These are phyloP conservation scores for Cnidoscolus chayamansa DNA, from an alignment of 441 rosid genomes.

Conservation along the genomic window DNA sequence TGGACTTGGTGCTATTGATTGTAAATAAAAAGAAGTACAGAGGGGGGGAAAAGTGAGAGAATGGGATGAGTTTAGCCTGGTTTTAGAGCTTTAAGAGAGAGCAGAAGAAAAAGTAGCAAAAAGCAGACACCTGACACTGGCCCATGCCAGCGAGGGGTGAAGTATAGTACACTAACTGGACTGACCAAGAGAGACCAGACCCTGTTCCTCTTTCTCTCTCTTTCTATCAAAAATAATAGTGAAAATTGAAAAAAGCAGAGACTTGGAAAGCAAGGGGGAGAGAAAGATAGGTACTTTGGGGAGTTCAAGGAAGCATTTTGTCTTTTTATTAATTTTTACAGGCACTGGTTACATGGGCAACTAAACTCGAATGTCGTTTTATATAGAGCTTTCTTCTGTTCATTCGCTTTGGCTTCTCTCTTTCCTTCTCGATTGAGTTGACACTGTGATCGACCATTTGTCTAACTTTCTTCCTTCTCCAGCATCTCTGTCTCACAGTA, in stretches of 20 bases:
- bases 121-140: slow-evolving; percentile 23
- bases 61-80: background rate
- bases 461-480: background rate
- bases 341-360: background rate
- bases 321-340: background rate
- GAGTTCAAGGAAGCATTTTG: background rate
- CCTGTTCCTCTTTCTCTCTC: background rate
- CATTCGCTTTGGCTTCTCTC: background rate
- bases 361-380: slow-evolving; percentile 14
- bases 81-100: no score
- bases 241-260: background rate
- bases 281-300: background rate
- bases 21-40: background rate
- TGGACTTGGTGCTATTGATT: background rate
- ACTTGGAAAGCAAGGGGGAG: background rate
- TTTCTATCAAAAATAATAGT: background rate
- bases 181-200: slow-evolving; percentile 1
- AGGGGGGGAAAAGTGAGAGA: background rate
- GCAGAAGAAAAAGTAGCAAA: slow-evolving; percentile 5
- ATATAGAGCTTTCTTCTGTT: background rate
- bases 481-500: no score
- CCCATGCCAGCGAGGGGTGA: slow-evolving; percentile 12
- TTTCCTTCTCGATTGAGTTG: background rate
- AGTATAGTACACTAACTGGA: slow-evolving; percentile 1
- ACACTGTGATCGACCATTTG: background rate